Conservation (phyloP, 306 rosid species). For the Luffa acutangula region DNA sequence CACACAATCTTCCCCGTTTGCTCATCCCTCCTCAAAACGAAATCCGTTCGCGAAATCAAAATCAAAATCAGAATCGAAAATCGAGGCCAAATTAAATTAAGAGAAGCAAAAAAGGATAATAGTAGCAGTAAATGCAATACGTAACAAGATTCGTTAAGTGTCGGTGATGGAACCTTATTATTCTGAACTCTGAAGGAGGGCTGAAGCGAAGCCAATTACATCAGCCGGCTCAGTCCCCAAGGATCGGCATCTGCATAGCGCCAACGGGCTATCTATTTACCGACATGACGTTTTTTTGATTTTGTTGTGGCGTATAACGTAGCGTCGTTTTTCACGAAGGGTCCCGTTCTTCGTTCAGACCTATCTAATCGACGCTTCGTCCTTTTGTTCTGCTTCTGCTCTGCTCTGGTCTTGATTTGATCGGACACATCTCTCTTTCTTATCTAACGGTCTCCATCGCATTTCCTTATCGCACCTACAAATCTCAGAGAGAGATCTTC, state of each 20-base stretch:
- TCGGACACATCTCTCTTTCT: not conserved
- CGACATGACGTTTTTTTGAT: not conserved
- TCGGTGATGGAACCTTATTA: slow-evolving; percentile 20
- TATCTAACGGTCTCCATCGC: not conserved
- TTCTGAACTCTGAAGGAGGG: not conserved
- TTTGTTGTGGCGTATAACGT: not conserved
- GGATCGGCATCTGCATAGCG: not conserved
- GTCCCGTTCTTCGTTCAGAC: not conserved
- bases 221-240: not conserved
- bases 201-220: not conserved
- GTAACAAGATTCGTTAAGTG: not conserved
- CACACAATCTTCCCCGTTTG: not conserved
- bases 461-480: not conserved
- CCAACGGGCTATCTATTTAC: not conserved
- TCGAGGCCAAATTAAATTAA: not conserved
- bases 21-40: no score
- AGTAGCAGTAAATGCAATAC: not conserved
- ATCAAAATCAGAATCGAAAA: not conserved
- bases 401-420: not conserved
- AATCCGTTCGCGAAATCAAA: not conserved
- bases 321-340: not conserved
- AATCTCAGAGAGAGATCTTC: not conserved
- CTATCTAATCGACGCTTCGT: not conserved
- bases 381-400: not conserved
- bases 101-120: not conserved